Conservation (phyloP, 768 basidiomycete genomes). For the Cubamyces sp. region DNA sequence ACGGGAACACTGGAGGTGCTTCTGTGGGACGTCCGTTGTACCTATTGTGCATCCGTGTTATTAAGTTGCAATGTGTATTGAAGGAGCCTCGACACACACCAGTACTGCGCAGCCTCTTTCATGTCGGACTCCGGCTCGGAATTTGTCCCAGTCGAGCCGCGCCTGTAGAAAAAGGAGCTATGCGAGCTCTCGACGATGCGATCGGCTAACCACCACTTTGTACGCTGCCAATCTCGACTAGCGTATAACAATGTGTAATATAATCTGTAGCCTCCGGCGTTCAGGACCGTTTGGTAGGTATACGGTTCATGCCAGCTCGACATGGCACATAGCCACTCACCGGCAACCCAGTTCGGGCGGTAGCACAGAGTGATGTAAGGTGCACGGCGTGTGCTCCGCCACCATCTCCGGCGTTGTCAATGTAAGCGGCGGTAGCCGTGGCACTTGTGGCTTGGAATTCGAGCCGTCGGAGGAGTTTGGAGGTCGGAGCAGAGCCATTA, state of each 20-base stretch:
- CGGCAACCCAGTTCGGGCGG: slow-evolving; percentile 74
- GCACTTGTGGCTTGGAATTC: slow-evolving; percentile 32
- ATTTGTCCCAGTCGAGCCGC: slow-evolving; percentile 41
- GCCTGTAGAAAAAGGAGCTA: slow-evolving; percentile 70
- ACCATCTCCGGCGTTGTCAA: slow-evolving; percentile 68
- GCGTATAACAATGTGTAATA: slow-evolving; percentile 73
- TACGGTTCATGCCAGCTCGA: no score
- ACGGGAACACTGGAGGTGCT: slow-evolving; percentile 59
- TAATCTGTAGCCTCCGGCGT: slow-evolving; percentile 39
- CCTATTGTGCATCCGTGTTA: slow-evolving; percentile 46
- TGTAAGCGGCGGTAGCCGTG: slow-evolving; percentile 55
- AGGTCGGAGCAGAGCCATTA: slow-evolving; percentile 61
- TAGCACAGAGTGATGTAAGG: slow-evolving; percentile 68
- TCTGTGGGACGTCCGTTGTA: slow-evolving; percentile 76
- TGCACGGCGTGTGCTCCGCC: slow-evolving; percentile 73
- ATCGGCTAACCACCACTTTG: slow-evolving; percentile 88
- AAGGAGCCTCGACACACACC: slow-evolving; percentile 46
- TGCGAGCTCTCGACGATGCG: slow-evolving; percentile 83
- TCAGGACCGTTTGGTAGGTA: not conserved
- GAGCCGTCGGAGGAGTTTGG: slow-evolving; percentile 44
- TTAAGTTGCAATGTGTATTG: not conserved
- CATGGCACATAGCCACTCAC: slow-evolving; percentile 28
- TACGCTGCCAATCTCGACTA: slow-evolving; percentile 66
- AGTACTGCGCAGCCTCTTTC: slow-evolving; percentile 76
- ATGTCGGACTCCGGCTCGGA: slow-evolving; percentile 47